phyloP scores from a whole-genome alignment of 441 rosid species.

The Raphanus hybrid region DNA sequence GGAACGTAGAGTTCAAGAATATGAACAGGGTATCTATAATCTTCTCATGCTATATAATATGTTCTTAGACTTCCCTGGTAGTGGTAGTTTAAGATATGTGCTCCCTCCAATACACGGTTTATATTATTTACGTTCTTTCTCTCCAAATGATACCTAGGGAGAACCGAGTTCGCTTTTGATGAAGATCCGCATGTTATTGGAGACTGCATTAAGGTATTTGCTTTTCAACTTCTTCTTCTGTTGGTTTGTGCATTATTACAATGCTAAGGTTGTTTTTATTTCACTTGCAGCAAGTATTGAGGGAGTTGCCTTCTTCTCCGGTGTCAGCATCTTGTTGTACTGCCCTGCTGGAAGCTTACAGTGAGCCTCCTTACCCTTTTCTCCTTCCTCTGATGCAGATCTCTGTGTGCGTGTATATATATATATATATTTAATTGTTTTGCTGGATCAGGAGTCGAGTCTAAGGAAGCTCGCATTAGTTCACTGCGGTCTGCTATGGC shows the following conservation, averaged over 20 bases:
- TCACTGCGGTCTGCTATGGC: conserved; percentile 86
- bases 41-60: conserved; percentile 25
- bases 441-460: conserved; percentile 76
- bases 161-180: conserved; percentile 76
- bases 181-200: conserved; percentile 99
- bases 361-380: conserved; percentile 54
- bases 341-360: conserved; percentile 94
- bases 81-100: not conserved
- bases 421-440: conserved; percentile 19
- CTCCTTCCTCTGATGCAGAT: conserved; percentile 16
- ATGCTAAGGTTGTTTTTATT: conserved; percentile 34
- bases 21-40: conserved; percentile 78
- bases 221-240: conserved; percentile 30
- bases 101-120: not conserved
- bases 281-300: conserved; percentile 81
- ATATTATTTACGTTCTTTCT: conserved; percentile 9
- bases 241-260: conserved; percentile 28
- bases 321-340: conserved; percentile 98
- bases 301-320: conserved; percentile 98
- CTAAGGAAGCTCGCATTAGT: conserved; percentile 79
- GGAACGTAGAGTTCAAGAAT: conserved; percentile 91
- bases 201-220: conserved; percentile 93
- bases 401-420: not conserved
- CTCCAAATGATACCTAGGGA: conserved; percentile 56
- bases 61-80: conserved; percentile 15